Evolutionary conservation across 345 rosid genomes (phyloP), one percentile per base, ranked within the genome.

Genomic region (Xanthoceras sorbifolium): DNA sequence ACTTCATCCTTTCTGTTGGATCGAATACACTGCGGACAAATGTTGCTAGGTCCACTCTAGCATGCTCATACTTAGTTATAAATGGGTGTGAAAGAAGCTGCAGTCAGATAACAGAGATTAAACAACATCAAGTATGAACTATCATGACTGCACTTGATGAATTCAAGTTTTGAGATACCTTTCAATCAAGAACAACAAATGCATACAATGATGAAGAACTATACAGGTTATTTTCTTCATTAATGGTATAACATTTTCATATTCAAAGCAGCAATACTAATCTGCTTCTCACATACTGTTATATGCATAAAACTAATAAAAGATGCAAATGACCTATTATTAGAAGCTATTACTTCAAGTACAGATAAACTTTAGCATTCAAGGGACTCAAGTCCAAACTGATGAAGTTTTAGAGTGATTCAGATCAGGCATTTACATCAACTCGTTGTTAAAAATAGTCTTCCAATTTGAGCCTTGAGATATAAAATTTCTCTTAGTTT

Each of bases 1-100:
- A 98, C 88, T 90, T 95, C 90, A 95, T 78, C 84, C 88, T 90
- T 82, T 87, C 90, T 3, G 86, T 86, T 60, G 99, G 97, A 83
- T 95, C 97, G 84, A 95, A 93, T 71, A 93, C 89, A 76, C 88
- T 84, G 74, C 83, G 90, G 70, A 93, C 93, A 86, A 89, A 93
- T 72, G 87, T 79, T 22, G 94, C 93, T 74, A 93, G 83, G 85
- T 95, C 96, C 54, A 90, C 90, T 77, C 67, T 67, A 52, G 82
- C 80, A 44, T 88, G 74, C 44, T 85, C 90, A 57, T 91, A 82
- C 85, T 91, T 95, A 72, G 82, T 88, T 64, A 95, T 93, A 80
- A 93, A 95, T 29, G 95, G 92, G 81, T 95, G 98, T 40, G 85
- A 80, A 69, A 95, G 85, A 77, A 95, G 99, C 99, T 95, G 94